These are phyloP conservation scores for Melanomma pulvis-pyrius DNA, from an alignment of 495 filamentous ascomycete species.

Conservation along the genomic window DNA sequence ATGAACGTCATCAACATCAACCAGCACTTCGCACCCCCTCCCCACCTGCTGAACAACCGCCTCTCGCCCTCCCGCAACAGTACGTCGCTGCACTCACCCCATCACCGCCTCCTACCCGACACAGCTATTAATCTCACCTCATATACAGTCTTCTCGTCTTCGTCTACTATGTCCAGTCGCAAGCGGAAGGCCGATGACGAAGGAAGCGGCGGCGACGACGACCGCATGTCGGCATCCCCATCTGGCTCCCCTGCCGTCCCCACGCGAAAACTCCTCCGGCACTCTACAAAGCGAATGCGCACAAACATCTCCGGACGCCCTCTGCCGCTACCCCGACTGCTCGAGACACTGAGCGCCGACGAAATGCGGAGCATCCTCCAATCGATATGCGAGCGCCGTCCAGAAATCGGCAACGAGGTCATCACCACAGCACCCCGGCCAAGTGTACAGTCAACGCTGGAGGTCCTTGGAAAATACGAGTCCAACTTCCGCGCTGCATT, in stretches of 20 bases:
- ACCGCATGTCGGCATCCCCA: slow-evolving; percentile 87
- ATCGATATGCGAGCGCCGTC: slow-evolving; percentile 85
- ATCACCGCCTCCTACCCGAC: neutral
- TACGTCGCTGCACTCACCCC: slow-evolving; percentile 49
- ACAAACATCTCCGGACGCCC: slow-evolving; percentile 77
- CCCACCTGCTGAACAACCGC: slow-evolving; percentile 72
- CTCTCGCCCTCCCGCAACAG: slow-evolving; percentile 71
- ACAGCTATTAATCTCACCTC: neutral
- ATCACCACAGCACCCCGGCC: slow-evolving; percentile 83
- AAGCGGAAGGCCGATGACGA: slow-evolving; percentile 93
- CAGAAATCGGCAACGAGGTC: slow-evolving; percentile 77
- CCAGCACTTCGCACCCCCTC: slow-evolving; percentile 65
- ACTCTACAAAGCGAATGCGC: slow-evolving; percentile 65
- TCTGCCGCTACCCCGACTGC: slow-evolving; percentile 75
- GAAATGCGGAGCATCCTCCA: slow-evolving; percentile 81
- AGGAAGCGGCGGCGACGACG: slow-evolving; percentile 55
- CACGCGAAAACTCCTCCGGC: slow-evolving; percentile 62
- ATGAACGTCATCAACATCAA: slow-evolving; percentile 66
- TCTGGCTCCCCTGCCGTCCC: slow-evolving; percentile 74
- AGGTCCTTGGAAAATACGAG: slow-evolving; percentile 81
- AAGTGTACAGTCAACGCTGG: slow-evolving; percentile 74
- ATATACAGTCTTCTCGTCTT: slow-evolving; percentile 22
- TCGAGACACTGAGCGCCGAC: slow-evolving; percentile 86
- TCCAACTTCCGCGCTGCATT: slow-evolving; percentile 75
- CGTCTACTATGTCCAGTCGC: slow-evolving; percentile 56